phyloP scores from a whole-genome alignment of 495 filamentous ascomycete species.

The Trichoderma virens region DNA sequence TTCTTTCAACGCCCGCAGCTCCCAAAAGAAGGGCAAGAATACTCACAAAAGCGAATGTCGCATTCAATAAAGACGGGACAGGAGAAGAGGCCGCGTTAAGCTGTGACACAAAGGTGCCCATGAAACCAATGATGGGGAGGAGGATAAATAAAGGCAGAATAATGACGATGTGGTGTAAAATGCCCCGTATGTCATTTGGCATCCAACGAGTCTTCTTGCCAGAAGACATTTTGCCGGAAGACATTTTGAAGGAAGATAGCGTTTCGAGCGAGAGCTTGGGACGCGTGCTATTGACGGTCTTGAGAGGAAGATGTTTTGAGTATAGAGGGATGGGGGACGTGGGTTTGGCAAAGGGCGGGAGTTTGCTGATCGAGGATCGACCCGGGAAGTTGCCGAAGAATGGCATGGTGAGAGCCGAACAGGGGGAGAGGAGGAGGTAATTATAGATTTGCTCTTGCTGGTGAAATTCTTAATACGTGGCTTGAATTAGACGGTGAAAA shows the following conservation, averaged over 20 bases:
- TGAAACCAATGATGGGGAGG: constrained; percentile 72
- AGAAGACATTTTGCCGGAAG: too few species aligned
- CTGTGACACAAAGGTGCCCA: constrained; percentile 72
- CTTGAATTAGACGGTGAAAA: too few species aligned
- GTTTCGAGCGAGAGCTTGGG: constrained; percentile 28
- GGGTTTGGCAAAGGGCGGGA: constrained; percentile 19
- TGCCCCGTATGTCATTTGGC: too few species aligned
- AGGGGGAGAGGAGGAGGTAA: too few species aligned
- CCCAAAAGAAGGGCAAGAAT: not conserved
- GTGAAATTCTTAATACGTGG: too few species aligned
- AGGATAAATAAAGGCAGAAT: constrained; percentile 61
- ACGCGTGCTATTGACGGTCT: constrained; percentile 21
- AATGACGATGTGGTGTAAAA: constrained; percentile 71
- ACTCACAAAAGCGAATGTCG: constrained; percentile 39
- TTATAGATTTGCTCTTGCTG: too few species aligned
- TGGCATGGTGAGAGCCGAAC: too few species aligned
- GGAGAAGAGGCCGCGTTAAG: constrained; percentile 57
- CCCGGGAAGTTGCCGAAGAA: too few species aligned
- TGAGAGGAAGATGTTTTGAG: constrained; percentile 21
- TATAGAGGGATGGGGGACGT: constrained; percentile 21
- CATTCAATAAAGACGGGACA: constrained; percentile 66
- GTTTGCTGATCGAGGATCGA: constrained; percentile 15
- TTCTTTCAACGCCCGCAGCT: not conserved
- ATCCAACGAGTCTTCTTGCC: too few species aligned
- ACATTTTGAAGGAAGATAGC: too few species aligned